Evolutionary conservation across 108 stramenopile species (phyloP), one percentile per base, ranked within the genome.

Genomic region (Stephanodiscus triporus): DNA sequence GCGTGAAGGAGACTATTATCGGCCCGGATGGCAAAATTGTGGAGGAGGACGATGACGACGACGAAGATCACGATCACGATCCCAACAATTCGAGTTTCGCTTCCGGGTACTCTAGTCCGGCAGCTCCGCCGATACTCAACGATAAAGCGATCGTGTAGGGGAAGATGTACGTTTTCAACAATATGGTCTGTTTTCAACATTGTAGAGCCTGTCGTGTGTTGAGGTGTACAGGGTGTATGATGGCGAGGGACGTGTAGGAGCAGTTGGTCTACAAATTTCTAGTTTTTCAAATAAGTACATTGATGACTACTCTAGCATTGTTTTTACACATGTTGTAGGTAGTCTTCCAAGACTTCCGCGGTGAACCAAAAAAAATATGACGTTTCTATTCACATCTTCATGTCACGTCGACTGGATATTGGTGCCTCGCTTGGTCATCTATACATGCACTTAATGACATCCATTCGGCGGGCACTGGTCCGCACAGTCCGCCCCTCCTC

Each of bases 1-100:
- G 82, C 20, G 72, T 87, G 20, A 88, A 88, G 38, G 92, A 91
- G 63, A 87, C 86, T 10, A 83, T 91, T 19, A 87, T 94, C 61
- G 93, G 91, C 36, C 89, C 91, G 9, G 93, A 94, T 78, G 93
- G 91, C 4, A 79, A 79, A 60, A 72, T 79, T 68, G 51, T 71
- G n/a, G 63, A 70, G 49, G 62, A 51, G 51, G 75, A 45, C n/a
- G 54, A 69, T 6, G 63, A 64, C 48, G 66, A 68, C 27, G 68
- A 70, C 23, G 82, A 83, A 45, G 77, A 78, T 17, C n/a, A n/a
- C n/a, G 77, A 78, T 8, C 73, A 75, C 36, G 82, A 81, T n/a
- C n/a, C 22, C 75, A 81, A 14, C 66, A 53, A 22, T 36, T 48
- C 58, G 43, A 48, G 16, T 23, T 22, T 57, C 30, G 43, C 9